phyloP scores from a whole-genome alignment of 2,329 filamentous ascomycete species.

The Cercospora sojina region DNA sequence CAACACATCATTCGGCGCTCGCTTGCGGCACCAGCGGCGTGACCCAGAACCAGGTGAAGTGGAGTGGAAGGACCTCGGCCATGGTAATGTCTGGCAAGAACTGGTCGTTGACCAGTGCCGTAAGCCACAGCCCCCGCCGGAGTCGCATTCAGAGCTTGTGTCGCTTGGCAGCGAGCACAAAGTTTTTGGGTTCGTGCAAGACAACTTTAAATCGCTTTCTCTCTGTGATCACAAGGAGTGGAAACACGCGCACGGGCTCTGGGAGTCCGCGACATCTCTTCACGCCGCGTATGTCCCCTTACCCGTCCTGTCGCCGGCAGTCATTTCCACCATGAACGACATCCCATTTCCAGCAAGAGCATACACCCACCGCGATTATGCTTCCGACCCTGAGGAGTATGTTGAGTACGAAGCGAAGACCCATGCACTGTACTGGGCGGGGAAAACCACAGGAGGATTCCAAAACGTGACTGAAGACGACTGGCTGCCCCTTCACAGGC shows the following conservation, averaged over 20 bases:
- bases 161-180: neutral
- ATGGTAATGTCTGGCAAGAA: neutral
- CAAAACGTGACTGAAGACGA: constrained; percentile 31
- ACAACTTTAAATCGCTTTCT: constrained; percentile 29
- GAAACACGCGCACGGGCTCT: constrained; percentile 46
- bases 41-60: neutral
- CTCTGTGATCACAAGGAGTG: constrained; percentile 51
- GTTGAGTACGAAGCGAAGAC: constrained; percentile 51
- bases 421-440: constrained; percentile 58
- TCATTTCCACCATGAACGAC: constrained; percentile 48
- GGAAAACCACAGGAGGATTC: constrained; percentile 55
- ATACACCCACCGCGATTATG: constrained; percentile 48
- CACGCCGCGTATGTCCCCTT: constrained; percentile 43
- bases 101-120: neutral
- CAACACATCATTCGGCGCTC: neutral
- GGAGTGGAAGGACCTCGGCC: neutral
- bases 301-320: constrained; percentile 51
- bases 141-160: neutral
- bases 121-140: neutral
- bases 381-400: constrained; percentile 47
- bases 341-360: constrained; percentile 53
- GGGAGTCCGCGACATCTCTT: constrained; percentile 48
- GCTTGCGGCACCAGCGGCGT: neutral
- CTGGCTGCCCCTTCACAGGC: constrained; percentile 50
- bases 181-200: constrained; percentile 4